phyloP scores from a whole-genome alignment of 495 filamentous ascomycete species.

The Peziza echinospora region DNA sequence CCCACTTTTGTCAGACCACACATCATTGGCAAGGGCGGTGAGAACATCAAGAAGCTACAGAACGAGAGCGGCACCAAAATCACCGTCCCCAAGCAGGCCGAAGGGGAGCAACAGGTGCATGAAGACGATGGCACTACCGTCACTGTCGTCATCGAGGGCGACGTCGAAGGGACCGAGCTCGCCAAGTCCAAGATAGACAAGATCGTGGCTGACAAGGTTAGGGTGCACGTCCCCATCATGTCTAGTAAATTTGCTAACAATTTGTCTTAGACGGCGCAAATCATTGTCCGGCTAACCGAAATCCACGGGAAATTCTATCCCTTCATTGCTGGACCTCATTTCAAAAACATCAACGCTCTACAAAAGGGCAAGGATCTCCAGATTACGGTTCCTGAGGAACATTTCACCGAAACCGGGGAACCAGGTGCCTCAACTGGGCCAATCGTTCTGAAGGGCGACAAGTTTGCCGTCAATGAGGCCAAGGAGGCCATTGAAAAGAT shows the following conservation, averaged over 20 bases:
- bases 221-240: neutral
- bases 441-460: conserved; percentile 73
- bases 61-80: conserved; percentile 69
- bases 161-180: conserved; percentile 58
- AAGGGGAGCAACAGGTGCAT: conserved; percentile 28
- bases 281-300: conserved; percentile 51
- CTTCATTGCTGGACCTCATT: conserved; percentile 73
- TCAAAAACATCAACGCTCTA: conserved; percentile 39
- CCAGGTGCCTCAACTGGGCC: conserved; percentile 15
- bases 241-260: neutral
- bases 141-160: conserved; percentile 74
- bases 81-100: conserved; percentile 62
- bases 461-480: conserved; percentile 56
- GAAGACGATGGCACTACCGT: conserved; percentile 57
- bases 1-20: conserved; percentile 60
- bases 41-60: conserved; percentile 71
- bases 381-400: conserved; percentile 18
- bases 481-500: conserved; percentile 56
- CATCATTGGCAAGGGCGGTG: conserved; percentile 78
- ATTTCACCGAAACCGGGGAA: conserved; percentile 8
- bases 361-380: conserved; percentile 26
- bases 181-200: conserved; percentile 60
- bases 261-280: conserved; percentile 35
- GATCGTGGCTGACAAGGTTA: conserved; percentile 59
- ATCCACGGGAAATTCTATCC: conserved; percentile 88